These are phyloP conservation scores for Ceratocystis ficicola DNA, from an alignment of 2,329 filamentous ascomycete species.

Conservation along the genomic window DNA sequence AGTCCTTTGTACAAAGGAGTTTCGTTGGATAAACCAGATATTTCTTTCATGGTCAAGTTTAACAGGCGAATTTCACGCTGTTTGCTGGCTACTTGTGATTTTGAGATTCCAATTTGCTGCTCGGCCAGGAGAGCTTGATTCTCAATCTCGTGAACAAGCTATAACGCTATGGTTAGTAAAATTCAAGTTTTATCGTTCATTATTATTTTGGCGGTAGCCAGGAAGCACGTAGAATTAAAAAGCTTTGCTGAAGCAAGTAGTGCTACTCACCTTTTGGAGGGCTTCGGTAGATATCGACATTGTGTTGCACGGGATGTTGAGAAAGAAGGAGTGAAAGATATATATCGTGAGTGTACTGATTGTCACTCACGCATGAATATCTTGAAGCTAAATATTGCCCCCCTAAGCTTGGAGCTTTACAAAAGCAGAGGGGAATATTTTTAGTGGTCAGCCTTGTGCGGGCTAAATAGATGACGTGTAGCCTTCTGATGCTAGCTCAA, in stretches of 20 bases:
- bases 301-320: constrained; percentile 25
- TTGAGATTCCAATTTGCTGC: constrained; percentile 80
- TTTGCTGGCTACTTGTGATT: constrained; percentile 71
- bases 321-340: neutral
- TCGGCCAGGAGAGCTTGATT: constrained; percentile 76
- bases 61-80: constrained; percentile 81
- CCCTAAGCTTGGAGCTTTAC: too few species aligned
- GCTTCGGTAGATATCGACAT: constrained; percentile 96
- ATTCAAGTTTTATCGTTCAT: neutral
- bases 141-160: constrained; percentile 92
- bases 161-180: constrained; percentile 21
- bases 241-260: neutral
- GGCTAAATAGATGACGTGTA: neutral
- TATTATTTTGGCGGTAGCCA: neutral
- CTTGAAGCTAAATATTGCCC: too few species aligned
- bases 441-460: neutral
- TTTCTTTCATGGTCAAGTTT: constrained; percentile 73
- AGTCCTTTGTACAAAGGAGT: constrained; percentile 88
- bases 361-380: neutral
- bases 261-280: constrained; percentile 62
- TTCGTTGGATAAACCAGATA: constrained; percentile 59
- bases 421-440: neutral
- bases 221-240: neutral
- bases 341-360: neutral
- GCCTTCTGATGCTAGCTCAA: neutral